Evolutionary conservation across 2,329 filamentous ascomycete genomes (phyloP), one percentile per base, ranked within the genome.

Genomic region (Penicillium verrucosum): DNA sequence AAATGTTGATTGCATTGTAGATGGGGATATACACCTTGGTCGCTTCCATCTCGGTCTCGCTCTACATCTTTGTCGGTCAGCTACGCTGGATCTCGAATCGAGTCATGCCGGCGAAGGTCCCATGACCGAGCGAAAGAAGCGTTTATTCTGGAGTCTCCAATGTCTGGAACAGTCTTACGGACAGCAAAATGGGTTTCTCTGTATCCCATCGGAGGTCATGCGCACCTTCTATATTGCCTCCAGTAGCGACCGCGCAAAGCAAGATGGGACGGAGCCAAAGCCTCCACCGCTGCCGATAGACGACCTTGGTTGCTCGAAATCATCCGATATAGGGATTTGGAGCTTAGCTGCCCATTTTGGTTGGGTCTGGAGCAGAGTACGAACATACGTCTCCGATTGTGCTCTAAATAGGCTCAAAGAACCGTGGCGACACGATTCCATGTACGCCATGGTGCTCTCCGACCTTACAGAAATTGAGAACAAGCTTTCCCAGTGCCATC

Each of bases 141-240:
- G 78, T 3, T 67, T 82, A 0, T 82, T 82, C 32, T 82, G 80
- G 80, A 82, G 79, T 51, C 68, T 82, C 0, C 78, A 82, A 50
- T 64, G 80, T 2, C 74, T 82, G 0, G 79, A 82, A 51, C 79
- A 81, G 48, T 77, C 73, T 0, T 81, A 82, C 41, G 80, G 80
- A 1, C 74, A 77, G 8, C 78, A 81, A 43, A 74, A 70, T 4
- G 77, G 78, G 1, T 71, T 80, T 0, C 60, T 81, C 23, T 77
- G 74, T 37, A 64, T 75, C 0, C 73, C 78, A 0, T 75, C 73
- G 0, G 78, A 80, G 4, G 73, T 75, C 1, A 70, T 78, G 65
- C 73, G 78, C 6, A 62, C 67, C 0, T 66, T 36, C 68, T 78
- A 51, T 60, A 66, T 25, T 66, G 73, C 57, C 0, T 49, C 50